Evolutionary conservation across 2,329 filamentous ascomycete species (phyloP).

Genomic region (Pseudocercospora macadamiae): DNA sequence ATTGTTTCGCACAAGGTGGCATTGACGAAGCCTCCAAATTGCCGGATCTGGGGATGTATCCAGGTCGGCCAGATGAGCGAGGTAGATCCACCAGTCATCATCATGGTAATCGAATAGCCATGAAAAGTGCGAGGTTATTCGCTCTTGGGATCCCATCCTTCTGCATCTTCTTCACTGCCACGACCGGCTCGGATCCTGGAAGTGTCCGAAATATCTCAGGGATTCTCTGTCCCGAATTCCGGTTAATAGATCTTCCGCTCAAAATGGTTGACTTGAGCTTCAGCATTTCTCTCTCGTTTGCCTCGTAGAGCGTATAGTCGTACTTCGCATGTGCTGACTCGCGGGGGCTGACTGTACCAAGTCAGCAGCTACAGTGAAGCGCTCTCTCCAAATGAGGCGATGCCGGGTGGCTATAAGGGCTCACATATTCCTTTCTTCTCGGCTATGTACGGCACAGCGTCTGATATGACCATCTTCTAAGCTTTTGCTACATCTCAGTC

Average conservation of each 20-base stretch:
- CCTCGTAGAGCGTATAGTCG: too few relatives aligned
- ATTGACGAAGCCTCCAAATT: background rate
- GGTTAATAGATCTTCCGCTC: background rate
- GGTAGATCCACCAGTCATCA: background rate
- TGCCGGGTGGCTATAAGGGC: background rate
- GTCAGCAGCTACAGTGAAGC: background rate
- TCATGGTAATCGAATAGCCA: background rate
- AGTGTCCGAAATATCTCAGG: background rate
- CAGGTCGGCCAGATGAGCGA: background rate
- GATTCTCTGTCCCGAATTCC: background rate
- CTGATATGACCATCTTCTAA: too few relatives aligned
- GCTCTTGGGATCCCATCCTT: too few relatives aligned
- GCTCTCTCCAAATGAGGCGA: too few relatives aligned
- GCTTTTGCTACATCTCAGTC: too few relatives aligned
- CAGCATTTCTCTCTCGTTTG: too few relatives aligned
- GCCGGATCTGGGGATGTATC: background rate
- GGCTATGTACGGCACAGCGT: conserved; percentile 1
- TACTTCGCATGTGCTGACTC: too few relatives aligned
- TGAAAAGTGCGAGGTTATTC: too few relatives aligned
- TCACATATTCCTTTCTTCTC: background rate
- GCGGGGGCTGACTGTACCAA: background rate
- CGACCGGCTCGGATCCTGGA: background rate
- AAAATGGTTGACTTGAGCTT: background rate
- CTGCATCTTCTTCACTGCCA: background rate
- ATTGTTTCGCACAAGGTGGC: background rate